Evolutionary conservation across 768 basidiomycete species (phyloP).

Genomic region (Saitozyma podzolica): DNA sequence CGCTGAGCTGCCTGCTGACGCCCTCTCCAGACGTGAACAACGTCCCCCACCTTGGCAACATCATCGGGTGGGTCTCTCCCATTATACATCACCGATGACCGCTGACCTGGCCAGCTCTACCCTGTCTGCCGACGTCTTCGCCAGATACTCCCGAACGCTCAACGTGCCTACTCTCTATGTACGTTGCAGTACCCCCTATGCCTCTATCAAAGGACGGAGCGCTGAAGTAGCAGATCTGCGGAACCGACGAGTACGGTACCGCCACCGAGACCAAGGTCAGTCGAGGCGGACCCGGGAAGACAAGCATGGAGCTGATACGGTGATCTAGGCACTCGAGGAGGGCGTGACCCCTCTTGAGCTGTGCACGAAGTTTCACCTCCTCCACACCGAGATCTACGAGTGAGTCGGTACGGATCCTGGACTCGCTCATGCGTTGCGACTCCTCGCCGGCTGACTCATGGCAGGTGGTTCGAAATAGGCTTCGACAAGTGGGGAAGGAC

Average conservation of each 20-base stretch:
- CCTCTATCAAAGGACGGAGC: neutral
- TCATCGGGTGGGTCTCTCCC: slow-evolving; percentile 29
- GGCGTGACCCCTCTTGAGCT: slow-evolving; percentile 55
- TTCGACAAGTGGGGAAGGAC: slow-evolving; percentile 98
- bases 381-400: slow-evolving; percentile 89
- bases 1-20: neutral
- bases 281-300: neutral
- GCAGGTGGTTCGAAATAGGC: slow-evolving; percentile 87
- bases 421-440: neutral
- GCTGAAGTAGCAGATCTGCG: slow-evolving; percentile 63
- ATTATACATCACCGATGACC: slow-evolving; percentile 21
- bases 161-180: slow-evolving; percentile 84
- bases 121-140: slow-evolving; percentile 94
- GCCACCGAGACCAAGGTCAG: slow-evolving; percentile 94
- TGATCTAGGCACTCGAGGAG: slow-evolving; percentile 47
- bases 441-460: slow-evolving; percentile 12
- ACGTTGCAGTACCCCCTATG: slow-evolving; percentile 2
- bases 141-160: slow-evolving; percentile 73
- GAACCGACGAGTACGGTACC: slow-evolving; percentile 99
- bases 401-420: slow-evolving; percentile 17
- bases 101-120: slow-evolving; percentile 87
- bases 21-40: slow-evolving; percentile 65
- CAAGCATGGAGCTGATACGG: neutral
- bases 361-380: slow-evolving; percentile 84
- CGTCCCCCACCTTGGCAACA: slow-evolving; percentile 86